phyloP scores from a whole-genome alignment of 345 rosid genomes.

The Erysimum cheiranthoides region DNA sequence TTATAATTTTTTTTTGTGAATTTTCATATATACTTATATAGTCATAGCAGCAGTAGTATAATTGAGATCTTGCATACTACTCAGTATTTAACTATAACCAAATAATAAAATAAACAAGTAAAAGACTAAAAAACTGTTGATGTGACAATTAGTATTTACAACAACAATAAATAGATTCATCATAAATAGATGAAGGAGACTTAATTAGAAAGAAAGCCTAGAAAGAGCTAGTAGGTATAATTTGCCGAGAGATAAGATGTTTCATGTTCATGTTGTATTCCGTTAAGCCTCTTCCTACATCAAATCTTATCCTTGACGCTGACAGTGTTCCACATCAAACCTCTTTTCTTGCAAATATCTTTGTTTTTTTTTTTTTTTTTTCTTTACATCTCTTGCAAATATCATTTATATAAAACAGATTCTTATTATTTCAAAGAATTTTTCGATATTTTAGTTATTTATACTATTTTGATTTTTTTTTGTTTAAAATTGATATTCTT shows the following conservation, averaged over 20 bases:
- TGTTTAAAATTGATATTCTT: too few species aligned
- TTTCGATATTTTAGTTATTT: too few species aligned
- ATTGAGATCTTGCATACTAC: neutral
- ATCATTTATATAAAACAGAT: neutral
- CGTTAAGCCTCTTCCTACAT: conserved; percentile 28
- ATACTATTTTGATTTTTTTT: too few species aligned
- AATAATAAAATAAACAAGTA: neutral
- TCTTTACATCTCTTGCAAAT: too few species aligned
- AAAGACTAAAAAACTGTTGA: neutral
- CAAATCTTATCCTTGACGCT: conserved; percentile 36
- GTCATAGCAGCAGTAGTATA: too few species aligned
- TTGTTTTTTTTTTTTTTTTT: too few species aligned
- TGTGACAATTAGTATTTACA: conserved; percentile 31
- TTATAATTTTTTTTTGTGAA: too few species aligned
- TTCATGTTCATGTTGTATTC: conserved; percentile 38
- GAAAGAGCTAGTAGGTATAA: conserved; percentile 14
- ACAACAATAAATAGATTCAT: conserved; percentile 20
- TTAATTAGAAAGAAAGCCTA: neutral
- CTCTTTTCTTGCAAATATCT: conserved; percentile 1
- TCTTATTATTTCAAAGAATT: too few species aligned
- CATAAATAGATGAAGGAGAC: conserved; percentile 22
- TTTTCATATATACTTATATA: too few species aligned
- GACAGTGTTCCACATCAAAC: conserved; percentile 36
- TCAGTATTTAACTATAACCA: neutral
- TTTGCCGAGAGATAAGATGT: conserved; percentile 18